Conservation (phyloP, 2,329 filamentous ascomycete genomes). For the Clonostachys sp. region DNA sequence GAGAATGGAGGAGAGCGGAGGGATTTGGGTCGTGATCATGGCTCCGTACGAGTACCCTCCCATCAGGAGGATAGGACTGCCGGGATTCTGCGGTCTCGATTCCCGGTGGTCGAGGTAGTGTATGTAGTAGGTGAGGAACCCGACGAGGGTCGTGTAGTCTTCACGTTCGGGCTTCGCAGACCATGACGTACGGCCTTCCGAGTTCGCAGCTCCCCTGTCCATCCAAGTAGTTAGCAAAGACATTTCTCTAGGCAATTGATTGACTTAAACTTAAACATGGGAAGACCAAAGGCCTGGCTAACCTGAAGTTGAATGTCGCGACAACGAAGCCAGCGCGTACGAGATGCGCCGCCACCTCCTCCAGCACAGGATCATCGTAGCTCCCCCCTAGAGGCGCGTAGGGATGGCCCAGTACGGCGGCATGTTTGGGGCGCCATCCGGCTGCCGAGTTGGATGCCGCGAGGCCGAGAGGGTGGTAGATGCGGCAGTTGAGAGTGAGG, state of each 20-base stretch:
- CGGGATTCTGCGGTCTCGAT: neutral
- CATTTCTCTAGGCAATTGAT: constrained; percentile 3
- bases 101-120: constrained; percentile 41
- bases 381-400: constrained; percentile 84
- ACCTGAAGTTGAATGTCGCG: constrained; percentile 91
- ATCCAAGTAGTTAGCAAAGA: neutral
- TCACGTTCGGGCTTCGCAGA: constrained; percentile 73
- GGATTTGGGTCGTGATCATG: constrained; percentile 71
- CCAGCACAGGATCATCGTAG: constrained; percentile 78
- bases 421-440: constrained; percentile 38
- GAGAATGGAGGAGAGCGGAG: constrained; percentile 56
- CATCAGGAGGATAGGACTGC: constrained; percentile 46
- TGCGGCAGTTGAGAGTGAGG: constrained; percentile 69
- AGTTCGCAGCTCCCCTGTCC: constrained; percentile 68
- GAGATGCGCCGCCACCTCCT: constrained; percentile 58
- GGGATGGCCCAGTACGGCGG: constrained; percentile 76
- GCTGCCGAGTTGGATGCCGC: constrained; percentile 8
- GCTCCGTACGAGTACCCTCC: constrained; percentile 91
- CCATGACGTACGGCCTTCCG: constrained; percentile 81
- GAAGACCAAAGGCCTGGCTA: constrained; percentile 9
- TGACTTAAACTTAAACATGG: too few relatives aligned
- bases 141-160: constrained; percentile 81
- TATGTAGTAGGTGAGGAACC: constrained; percentile 73
- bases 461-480: constrained; percentile 66
- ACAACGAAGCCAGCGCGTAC: constrained; percentile 71